Base-by-base conservation (phyloP, 345 rosid species). In the Chamaenerion angustifolium region DNA sequence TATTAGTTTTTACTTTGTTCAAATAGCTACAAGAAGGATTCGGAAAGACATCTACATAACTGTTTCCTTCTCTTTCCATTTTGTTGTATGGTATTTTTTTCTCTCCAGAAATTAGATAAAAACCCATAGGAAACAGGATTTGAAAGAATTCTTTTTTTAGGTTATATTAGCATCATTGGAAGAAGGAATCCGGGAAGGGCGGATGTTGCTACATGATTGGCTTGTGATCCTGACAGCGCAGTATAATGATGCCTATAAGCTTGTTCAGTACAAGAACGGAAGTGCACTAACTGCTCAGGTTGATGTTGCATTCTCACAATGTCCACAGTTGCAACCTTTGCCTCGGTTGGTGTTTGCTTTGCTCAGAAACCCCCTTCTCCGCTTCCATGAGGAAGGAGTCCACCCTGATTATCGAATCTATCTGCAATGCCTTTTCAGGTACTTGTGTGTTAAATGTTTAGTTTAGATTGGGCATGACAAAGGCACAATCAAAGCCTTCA, bases 371-470 rank as follows among this genome's bases (percentile, higher is more conserved):
- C 96, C 94, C 53, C 88, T 92, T 66, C 82, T 84, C 51, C 90
- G 82, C 57, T 79, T 84, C 66, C 95, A 92, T 59, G 96, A 92
- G 76, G 96, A 92, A 80, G 98, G 95, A 48, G 96, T 87, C 59
- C 98, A 92, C 68, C 98, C 95, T 45, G 94, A 92, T 64, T 84
- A 80, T 62, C 73, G 90, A 65, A 87, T 92, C 67, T 87, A 82
- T 68, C 62, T 92, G 58, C 98, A 87, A 56, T 92, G 96, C 71
- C 98, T 92, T 68, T 92, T 87, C 81, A 87, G 96, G 96, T 92
- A 82, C 37, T 31, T 31, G 1, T 7, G 6, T 7, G 4, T 31
- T 31, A 31, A 31, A 31, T 8, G 10, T 31, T 7, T 3, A 7
- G 3, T 21, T 21, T 3, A 7, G 8, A 31, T 7, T 31, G 37